A percentile compares a stretch with the other conserved stretches of the same genome.
Conservation (phyloP, 2,329 filamentous ascomycete genomes). For the Cladosporium austrohemisphaericum region DNA sequence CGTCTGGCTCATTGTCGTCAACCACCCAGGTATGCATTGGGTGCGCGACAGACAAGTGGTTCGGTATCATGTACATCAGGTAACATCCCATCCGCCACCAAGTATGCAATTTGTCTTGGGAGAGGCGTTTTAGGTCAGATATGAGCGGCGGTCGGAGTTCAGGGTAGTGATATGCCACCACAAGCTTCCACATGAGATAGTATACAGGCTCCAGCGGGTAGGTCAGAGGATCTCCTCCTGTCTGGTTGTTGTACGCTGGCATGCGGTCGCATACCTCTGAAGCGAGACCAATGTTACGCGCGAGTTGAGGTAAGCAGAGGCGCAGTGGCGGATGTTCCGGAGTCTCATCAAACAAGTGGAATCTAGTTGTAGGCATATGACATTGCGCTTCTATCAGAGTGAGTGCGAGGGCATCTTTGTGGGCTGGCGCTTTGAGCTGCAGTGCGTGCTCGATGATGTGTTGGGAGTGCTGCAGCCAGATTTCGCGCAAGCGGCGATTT, state of each 20-base stretch:
- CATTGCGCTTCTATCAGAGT: background rate
- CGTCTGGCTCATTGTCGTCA: no score
- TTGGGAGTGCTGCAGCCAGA: background rate
- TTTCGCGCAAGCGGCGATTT: background rate
- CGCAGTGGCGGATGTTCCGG: background rate
- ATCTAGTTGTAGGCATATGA: background rate
- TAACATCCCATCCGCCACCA: no score
- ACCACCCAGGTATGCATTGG: no score
- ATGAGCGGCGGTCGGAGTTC: background rate
- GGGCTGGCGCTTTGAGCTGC: background rate
- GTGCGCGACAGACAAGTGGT: no score
- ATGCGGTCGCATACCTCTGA: background rate
- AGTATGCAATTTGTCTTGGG: no score
- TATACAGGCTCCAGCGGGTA: background rate
- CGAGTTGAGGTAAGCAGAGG: background rate
- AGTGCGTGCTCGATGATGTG: background rate
- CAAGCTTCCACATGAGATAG: background rate
- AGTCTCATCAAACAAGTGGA: background rate
- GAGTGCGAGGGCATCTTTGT: background rate
- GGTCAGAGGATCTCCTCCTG: no score
- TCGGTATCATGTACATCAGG: no score
- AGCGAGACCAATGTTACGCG: background rate
- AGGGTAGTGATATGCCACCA: background rate
- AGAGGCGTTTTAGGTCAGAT: no score
- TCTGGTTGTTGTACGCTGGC: background rate